Conservation (phyloP, 2,329 filamentous ascomycete genomes). For the Phialophora verrucosa region DNA sequence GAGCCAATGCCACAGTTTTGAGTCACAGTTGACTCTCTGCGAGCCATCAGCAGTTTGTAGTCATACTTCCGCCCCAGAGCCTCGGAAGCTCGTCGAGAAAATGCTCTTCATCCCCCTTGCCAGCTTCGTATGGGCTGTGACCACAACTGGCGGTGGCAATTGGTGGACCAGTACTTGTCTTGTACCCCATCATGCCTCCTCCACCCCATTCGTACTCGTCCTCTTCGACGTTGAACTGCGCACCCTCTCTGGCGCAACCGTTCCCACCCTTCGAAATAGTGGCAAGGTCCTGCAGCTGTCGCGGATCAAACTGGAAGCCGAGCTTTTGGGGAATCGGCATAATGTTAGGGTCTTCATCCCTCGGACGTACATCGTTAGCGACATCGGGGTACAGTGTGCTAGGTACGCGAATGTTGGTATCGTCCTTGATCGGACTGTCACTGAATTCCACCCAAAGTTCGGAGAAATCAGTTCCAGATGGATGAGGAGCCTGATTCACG, state of each 20-base stretch:
- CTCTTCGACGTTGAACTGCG: conserved; percentile 35
- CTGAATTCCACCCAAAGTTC: neutral
- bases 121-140: conserved; percentile 23
- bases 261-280: conserved; percentile 38
- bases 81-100: conserved; percentile 33
- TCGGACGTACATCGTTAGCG: conserved; percentile 21
- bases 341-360: conserved; percentile 36
- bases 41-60: neutral
- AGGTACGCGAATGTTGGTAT: conserved; percentile 22
- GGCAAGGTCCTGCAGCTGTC: conserved; percentile 37
- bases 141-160: conserved; percentile 2
- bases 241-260: conserved; percentile 38
- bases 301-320: conserved; percentile 37
- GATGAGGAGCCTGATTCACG: neutral
- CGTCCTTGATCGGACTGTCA: conserved; percentile 2
- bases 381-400: conserved; percentile 26
- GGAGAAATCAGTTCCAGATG: neutral
- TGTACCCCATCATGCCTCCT: conserved; percentile 35
- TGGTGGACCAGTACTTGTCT: conserved; percentile 21
- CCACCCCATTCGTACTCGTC: conserved; percentile 36
- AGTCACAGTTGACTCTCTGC: neutral
- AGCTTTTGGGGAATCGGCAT: conserved; percentile 34
- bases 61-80: neutral
- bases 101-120: conserved; percentile 34
- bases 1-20: neutral